A percentile compares a stretch with the other conserved stretches of the same genome.
phyloP scores from a whole-genome alignment of 1,284 basidiomycete genomes.

The Limonomyces culmigenus region DNA sequence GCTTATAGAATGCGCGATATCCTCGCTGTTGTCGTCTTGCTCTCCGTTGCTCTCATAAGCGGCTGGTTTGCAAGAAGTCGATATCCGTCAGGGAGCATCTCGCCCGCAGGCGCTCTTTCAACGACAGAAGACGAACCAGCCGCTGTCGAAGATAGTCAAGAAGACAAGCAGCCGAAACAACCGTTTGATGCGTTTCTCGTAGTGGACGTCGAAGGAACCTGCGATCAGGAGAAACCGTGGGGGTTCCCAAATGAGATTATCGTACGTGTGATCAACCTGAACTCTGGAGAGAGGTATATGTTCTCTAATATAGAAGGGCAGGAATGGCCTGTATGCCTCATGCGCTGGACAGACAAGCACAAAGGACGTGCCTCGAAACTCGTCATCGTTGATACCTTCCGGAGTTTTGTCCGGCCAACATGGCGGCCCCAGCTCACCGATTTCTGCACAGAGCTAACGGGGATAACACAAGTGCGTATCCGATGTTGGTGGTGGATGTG shows the following conservation, averaged over 20 bases:
- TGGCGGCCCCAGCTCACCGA: slow-evolving; percentile 70
- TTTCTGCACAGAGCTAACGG: slow-evolving; percentile 81
- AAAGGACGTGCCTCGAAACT: too few species aligned
- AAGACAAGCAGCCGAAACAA: too few species aligned
- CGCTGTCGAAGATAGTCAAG: too few species aligned
- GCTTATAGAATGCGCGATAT: too few species aligned
- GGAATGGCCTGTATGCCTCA: slow-evolving; percentile 81
- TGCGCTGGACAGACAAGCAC: slow-evolving; percentile 58
- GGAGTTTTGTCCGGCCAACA: slow-evolving; percentile 75
- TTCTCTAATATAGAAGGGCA: slow-evolving; percentile 13
- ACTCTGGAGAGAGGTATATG: slow-evolving; percentile 8
- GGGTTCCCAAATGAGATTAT: slow-evolving; percentile 74
- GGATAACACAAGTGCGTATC: slow-evolving; percentile 70
- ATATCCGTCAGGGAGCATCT: too few species aligned
- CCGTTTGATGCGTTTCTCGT: slow-evolving; percentile 57
- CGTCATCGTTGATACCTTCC: slow-evolving; percentile 64
- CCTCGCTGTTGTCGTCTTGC: too few species aligned
- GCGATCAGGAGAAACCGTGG: slow-evolving; percentile 30
- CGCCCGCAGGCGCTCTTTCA: too few species aligned
- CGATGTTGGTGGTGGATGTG: neutral
- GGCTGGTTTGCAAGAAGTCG: too few species aligned
- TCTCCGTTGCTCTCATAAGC: too few species aligned
- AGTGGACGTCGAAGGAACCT: slow-evolving; percentile 87
- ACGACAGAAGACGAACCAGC: too few species aligned
- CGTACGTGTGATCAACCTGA: slow-evolving; percentile 26